Conservation (phyloP, 2,329 filamentous ascomycete genomes). For the Didymella lethalis region DNA sequence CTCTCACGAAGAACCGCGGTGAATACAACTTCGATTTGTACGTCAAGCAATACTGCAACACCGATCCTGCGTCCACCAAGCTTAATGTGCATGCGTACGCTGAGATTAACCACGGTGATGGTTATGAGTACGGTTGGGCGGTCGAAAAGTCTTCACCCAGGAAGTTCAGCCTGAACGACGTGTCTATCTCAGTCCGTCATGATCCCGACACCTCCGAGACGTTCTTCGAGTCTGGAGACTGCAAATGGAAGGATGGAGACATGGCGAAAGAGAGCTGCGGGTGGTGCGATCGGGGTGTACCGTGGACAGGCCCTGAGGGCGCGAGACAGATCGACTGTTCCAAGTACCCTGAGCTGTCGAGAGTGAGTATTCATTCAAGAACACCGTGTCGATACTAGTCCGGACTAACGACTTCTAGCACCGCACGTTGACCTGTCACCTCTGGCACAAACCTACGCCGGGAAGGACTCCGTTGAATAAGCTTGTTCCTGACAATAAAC, state of each 20-base stretch:
- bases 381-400: background rate
- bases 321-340: background rate
- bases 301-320: background rate
- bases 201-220: background rate
- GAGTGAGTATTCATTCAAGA: background rate
- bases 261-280: background rate
- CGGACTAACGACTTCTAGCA: background rate
- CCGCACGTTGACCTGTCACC: background rate
- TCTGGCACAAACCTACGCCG: background rate
- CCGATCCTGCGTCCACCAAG: background rate
- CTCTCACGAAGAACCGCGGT: background rate
- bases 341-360: background rate
- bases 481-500: background rate
- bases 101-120: background rate
- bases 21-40: background rate
- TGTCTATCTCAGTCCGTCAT: background rate
- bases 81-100: background rate
- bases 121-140: background rate
- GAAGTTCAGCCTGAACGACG: background rate
- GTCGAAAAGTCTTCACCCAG: background rate
- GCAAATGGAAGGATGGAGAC: slow-evolving; percentile 1
- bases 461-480: background rate
- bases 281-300: background rate
- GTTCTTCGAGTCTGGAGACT: background rate
- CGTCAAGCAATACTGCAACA: background rate